These are phyloP conservation scores for Diaporthe vexans DNA, from an alignment of 2,329 filamentous ascomycete genomes.

Conservation along the genomic window DNA sequence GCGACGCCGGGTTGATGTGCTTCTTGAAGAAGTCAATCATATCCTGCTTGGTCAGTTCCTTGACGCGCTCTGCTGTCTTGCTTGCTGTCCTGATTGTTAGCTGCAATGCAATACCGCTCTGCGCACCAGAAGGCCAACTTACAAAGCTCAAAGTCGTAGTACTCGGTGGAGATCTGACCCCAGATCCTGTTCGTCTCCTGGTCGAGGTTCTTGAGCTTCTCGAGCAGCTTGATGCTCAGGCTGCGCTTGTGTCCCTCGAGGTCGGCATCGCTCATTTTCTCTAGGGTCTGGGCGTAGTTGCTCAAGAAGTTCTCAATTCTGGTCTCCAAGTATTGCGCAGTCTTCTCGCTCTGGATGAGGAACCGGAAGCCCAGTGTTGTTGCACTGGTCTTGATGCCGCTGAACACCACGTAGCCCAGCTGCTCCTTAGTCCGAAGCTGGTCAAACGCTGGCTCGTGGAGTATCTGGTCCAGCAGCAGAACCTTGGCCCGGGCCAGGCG, in stretches of 20 bases:
- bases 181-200: conserved; percentile 88
- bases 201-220: conserved; percentile 92
- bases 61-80: conserved; percentile 74
- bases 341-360: conserved; percentile 92
- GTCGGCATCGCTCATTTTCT: conserved; percentile 83
- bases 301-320: conserved; percentile 89
- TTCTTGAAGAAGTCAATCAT: conserved; percentile 83
- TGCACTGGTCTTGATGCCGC: conserved; percentile 77
- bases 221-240: conserved; percentile 86
- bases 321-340: conserved; percentile 85
- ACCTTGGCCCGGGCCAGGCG: conserved; percentile 80
- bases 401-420: conserved; percentile 96
- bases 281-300: conserved; percentile 74
- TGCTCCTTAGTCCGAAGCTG: conserved; percentile 97
- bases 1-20: conserved; percentile 82
- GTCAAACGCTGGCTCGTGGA: conserved; percentile 94
- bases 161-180: conserved; percentile 87
- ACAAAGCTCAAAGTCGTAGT: conserved; percentile 92
- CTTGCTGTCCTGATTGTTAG: conserved; percentile 29
- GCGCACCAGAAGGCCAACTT: conserved; percentile 53
- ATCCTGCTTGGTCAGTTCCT: conserved; percentile 81
- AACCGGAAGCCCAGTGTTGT: conserved; percentile 89
- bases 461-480: conserved; percentile 88
- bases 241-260: conserved; percentile 95
- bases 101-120: neutral